These are phyloP conservation scores for Botrytis aclada DNA, from an alignment of 2,329 filamentous ascomycete genomes.

Conservation along the genomic window DNA sequence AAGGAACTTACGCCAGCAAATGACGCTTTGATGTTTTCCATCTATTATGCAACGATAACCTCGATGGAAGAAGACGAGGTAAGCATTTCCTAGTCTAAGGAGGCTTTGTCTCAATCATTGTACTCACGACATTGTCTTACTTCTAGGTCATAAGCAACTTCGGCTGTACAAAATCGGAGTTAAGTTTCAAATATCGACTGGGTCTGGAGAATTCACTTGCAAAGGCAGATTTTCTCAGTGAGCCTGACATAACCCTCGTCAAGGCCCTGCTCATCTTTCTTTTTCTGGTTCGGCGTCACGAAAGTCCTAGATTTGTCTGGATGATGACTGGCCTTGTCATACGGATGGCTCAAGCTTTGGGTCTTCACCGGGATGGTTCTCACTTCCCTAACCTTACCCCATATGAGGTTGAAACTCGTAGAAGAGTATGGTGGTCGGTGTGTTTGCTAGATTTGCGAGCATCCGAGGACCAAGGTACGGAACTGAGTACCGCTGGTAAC, in stretches of 20 bases:
- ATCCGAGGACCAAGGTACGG: slow-evolving; percentile 49
- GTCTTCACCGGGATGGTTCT: slow-evolving; percentile 45
- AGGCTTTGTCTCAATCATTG: neutral
- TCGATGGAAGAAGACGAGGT: slow-evolving; percentile 59
- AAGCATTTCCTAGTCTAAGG: slow-evolving; percentile 25
- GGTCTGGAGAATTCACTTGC: slow-evolving; percentile 58
- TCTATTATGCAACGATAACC: slow-evolving; percentile 54
- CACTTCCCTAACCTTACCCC: slow-evolving; percentile 28
- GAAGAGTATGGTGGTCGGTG: slow-evolving; percentile 52
- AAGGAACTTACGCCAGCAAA: slow-evolving; percentile 42
- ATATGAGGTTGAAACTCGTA: slow-evolving; percentile 49
- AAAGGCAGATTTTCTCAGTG: slow-evolving; percentile 58
- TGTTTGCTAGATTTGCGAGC: slow-evolving; percentile 47
- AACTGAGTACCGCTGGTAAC: slow-evolving; percentile 43
- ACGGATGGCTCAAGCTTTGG: slow-evolving; percentile 45
- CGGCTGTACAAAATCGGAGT: slow-evolving; percentile 45
- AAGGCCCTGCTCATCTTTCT: slow-evolving; percentile 62
- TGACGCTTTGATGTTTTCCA: slow-evolving; percentile 54
- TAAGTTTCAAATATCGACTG: slow-evolving; percentile 44
- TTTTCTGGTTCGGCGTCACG: slow-evolving; percentile 49
- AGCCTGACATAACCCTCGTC: slow-evolving; percentile 56
- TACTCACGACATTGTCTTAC: neutral
- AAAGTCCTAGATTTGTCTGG: slow-evolving; percentile 56
- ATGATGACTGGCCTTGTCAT: slow-evolving; percentile 62
- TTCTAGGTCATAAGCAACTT: slow-evolving; percentile 46